phyloP scores from a whole-genome alignment of 2,329 filamentous ascomycete species.

The Onygena corvina region DNA sequence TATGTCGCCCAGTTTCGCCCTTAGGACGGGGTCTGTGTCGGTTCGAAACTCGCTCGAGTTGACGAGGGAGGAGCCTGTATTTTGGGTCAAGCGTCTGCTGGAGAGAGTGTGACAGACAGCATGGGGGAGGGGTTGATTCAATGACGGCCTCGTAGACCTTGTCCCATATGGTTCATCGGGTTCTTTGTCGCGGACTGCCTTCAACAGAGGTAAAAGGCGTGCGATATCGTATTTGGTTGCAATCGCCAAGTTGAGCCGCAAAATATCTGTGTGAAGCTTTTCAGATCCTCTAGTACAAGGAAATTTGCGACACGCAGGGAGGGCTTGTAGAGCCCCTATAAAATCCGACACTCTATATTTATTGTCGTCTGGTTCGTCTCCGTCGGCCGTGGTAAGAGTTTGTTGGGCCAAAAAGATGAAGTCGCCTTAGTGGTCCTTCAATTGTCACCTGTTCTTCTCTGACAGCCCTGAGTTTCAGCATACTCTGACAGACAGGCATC shows the following conservation, averaged over 20 bases:
- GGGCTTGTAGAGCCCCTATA: neutral
- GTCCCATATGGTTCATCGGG: constrained; percentile 17
- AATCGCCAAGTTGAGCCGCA: neutral
- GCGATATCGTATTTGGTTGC: neutral
- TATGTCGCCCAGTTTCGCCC: constrained; percentile 20
- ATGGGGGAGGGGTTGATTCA: constrained; percentile 19
- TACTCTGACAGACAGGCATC: too few species aligned
- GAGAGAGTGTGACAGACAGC: constrained; percentile 9
- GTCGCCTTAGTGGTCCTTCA: too few species aligned
- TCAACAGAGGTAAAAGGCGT: neutral
- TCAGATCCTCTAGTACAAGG: neutral
- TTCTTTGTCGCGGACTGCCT: constrained; percentile 1
- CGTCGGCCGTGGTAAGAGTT: too few species aligned
- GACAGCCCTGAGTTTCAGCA: too few species aligned
- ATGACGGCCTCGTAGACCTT: constrained; percentile 14
- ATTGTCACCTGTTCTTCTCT: too few species aligned
- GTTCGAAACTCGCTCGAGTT: constrained; percentile 22
- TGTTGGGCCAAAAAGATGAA: neutral
- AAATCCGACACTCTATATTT: too few species aligned
- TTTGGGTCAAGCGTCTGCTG: constrained; percentile 21
- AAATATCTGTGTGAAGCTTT: neutral
- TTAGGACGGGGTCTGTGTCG: constrained; percentile 21
- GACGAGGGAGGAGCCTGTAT: constrained; percentile 21
- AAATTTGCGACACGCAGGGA: neutral
- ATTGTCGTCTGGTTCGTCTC: too few species aligned